Percentiles rank a stretch among this genome's conserved stretches.
Conservation (phyloP, 2,329 filamentous ascomycete species). For the Aspergillus sergii region DNA sequence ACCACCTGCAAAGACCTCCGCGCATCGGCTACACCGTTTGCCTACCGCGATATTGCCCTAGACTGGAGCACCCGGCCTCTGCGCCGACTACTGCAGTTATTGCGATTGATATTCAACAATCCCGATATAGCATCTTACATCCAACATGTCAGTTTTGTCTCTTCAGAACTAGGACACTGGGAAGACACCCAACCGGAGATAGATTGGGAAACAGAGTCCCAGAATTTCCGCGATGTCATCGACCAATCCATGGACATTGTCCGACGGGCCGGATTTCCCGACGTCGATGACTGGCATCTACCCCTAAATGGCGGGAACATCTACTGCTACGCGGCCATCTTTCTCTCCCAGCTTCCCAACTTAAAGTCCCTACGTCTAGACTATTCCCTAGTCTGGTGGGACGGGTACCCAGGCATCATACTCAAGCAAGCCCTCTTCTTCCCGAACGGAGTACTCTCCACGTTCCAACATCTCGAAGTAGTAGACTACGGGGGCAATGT, state of each 20-base stretch:
- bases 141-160: not conserved
- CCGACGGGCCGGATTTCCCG: not conserved
- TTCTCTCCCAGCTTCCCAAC: not conserved
- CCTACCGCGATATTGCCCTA: not conserved
- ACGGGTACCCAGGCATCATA: not conserved
- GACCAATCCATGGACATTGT: conserved; percentile 1
- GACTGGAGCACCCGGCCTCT: not conserved
- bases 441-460: not conserved
- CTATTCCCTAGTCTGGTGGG: conserved; percentile 3
- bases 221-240: not conserved
- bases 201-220: conserved; percentile 1
- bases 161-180: not conserved
- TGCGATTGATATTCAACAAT: not conserved
- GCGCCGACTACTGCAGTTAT: not conserved
- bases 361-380: not conserved
- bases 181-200: not conserved
- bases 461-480: not conserved
- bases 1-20: not conserved
- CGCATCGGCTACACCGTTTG: not conserved
- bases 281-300: not conserved
- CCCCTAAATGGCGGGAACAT: not conserved
- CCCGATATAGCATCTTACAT: conserved; percentile 5
- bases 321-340: conserved; percentile 1
- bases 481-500: conserved; percentile 4
- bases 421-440: not conserved